Conservation (phyloP, 169 alveolate genomes). For the Babesia ovata region DNA sequence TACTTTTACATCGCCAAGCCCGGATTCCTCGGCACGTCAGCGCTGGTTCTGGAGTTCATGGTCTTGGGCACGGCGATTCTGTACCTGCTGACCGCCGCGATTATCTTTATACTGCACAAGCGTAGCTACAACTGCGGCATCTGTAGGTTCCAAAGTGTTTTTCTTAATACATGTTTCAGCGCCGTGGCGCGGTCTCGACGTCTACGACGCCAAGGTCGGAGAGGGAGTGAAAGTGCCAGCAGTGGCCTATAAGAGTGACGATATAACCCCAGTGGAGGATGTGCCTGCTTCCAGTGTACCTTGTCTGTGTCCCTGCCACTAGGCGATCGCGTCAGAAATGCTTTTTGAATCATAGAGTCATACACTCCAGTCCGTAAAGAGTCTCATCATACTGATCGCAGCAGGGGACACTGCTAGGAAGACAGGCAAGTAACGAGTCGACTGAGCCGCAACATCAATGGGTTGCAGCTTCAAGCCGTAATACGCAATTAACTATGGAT, state of each 20-base stretch:
- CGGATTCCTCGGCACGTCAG: constrained; percentile 43
- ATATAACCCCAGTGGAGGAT: constrained; percentile 3
- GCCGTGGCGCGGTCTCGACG: constrained; percentile 63
- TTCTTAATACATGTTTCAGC: constrained; percentile 6
- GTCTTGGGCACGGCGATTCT: constrained; percentile 32
- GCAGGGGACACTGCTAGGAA: background rate
- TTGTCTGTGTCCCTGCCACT: constrained; percentile 67
- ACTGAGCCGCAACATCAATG: too few species aligned
- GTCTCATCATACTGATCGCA: constrained; percentile 61
- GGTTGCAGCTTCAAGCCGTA: too few species aligned
- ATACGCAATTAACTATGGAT: background rate
- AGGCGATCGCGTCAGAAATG: constrained; percentile 52
- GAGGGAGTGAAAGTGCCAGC: constrained; percentile 4
- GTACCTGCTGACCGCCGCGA: constrained; percentile 44
- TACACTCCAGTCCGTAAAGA: constrained; percentile 71
- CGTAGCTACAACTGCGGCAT: constrained; percentile 23
- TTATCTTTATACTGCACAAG: constrained; percentile 28
- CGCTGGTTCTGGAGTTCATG: constrained; percentile 40
- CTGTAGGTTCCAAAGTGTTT: constrained; percentile 11
- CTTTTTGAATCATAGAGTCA: constrained; percentile 64
- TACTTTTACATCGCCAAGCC: constrained; percentile 41
- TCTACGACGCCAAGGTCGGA: background rate
- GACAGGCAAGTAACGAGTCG: too few species aligned
- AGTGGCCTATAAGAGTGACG: constrained; percentile 18
- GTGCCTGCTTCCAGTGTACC: constrained; percentile 15